A percentile compares a stretch with the other conserved stretches of the same genome.
These are phyloP conservation scores for Tephrocybe sp. DNA, from an alignment of 768 basidiomycete genomes.

Conservation along the genomic window DNA sequence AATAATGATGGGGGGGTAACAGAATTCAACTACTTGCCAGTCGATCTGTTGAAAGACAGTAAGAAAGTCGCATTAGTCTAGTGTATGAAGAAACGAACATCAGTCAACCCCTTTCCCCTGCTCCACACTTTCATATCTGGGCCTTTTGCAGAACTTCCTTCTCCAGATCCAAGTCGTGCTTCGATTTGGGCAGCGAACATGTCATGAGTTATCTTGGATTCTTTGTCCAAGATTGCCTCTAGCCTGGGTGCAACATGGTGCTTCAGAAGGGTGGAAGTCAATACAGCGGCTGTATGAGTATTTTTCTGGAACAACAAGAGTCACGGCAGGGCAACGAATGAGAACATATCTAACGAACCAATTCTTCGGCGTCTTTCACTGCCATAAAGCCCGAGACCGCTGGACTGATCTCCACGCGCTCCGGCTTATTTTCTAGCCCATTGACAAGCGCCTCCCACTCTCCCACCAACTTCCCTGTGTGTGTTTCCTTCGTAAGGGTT, in stretches of 20 bases:
- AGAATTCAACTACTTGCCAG: constrained; percentile 89
- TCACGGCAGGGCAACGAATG: background rate
- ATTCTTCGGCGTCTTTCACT: constrained; percentile 88
- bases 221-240: constrained; percentile 88
- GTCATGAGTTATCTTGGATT: constrained; percentile 89
- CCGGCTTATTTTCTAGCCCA: constrained; percentile 58
- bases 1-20: constrained; percentile 94
- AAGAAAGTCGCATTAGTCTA: background rate
- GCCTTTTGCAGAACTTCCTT: constrained; percentile 72
- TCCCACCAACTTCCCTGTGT: constrained; percentile 79
- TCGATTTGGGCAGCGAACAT: constrained; percentile 85
- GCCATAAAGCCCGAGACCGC: constrained; percentile 80
- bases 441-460: constrained; percentile 80
- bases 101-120: constrained; percentile 69
- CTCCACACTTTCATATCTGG: constrained; percentile 95
- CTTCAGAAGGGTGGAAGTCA: constrained; percentile 84
- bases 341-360: constrained; percentile 51
- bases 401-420: constrained; percentile 75
- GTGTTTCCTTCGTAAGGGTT: constrained; percentile 77
- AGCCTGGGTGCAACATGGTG: constrained; percentile 87
- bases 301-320: constrained; percentile 62
- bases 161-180: constrained; percentile 81
- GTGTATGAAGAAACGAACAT: constrained; percentile 59
- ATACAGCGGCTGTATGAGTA: constrained; percentile 66
- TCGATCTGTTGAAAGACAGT: constrained; percentile 59